Conservation (phyloP, 768 basidiomycete species). For the Lactarius tabidus region DNA sequence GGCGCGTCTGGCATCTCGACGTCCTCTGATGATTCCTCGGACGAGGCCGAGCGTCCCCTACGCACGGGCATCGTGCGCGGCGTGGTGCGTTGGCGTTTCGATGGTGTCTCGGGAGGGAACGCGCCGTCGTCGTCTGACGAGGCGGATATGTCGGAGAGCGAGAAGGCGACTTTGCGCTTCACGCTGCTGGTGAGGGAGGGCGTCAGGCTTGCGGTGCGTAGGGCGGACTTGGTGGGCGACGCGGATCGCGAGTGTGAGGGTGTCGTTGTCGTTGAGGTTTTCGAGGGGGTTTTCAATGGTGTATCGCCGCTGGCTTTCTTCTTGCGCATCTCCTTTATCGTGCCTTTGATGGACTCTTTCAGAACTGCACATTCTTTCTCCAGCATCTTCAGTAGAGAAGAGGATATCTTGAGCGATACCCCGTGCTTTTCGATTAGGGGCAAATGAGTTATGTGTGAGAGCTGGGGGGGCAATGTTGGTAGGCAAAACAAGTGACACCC, state of each 20-base stretch:
- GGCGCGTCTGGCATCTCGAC: slow-evolving; percentile 6
- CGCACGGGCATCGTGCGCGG: slow-evolving; percentile 15
- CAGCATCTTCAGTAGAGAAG: slow-evolving; percentile 7
- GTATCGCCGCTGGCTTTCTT: not conserved
- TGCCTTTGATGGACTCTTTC: slow-evolving; percentile 6
- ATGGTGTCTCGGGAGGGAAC: slow-evolving; percentile 18
- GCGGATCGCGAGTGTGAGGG: slow-evolving; percentile 14
- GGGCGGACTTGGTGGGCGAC: slow-evolving; percentile 23
- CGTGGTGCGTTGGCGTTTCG: slow-evolving; percentile 19
- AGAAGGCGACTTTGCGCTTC: slow-evolving; percentile 25
- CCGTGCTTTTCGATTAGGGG: slow-evolving; percentile 6
- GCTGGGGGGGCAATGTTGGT: not conserved
- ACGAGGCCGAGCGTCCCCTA: slow-evolving; percentile 2
- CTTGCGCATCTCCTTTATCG: slow-evolving; percentile 12
- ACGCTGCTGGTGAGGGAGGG: slow-evolving; percentile 2
- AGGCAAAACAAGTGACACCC: not conserved
- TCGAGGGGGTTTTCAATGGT: not conserved
- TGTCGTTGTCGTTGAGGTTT: not conserved
- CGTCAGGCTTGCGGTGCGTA: slow-evolving; percentile 9
- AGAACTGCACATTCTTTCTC: slow-evolving; percentile 13
- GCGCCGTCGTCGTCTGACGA: slow-evolving; percentile 14
- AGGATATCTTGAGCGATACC: slow-evolving; percentile 2
- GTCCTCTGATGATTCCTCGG: slow-evolving; percentile 17
- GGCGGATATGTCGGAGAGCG: slow-evolving; percentile 4
- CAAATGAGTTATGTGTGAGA: not conserved